Evolutionary conservation across 345 rosid species (phyloP), one percentile per base, ranked within the genome.

Genomic region (Conringia planisiliqua): DNA sequence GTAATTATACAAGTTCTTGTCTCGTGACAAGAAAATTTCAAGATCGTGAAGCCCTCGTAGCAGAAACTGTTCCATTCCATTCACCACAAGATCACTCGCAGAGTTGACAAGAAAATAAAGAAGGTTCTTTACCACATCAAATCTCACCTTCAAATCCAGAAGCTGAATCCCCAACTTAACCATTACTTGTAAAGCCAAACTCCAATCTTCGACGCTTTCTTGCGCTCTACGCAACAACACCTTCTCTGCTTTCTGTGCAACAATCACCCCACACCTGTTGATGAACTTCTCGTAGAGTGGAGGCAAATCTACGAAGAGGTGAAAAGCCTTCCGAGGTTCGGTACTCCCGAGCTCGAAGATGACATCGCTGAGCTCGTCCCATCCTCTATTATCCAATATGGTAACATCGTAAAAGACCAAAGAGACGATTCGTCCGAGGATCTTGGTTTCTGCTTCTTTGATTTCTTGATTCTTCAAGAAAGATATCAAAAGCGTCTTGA

Each of bases 311-410:
- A n/a, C 9, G 22, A 68, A 75, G 51, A 68, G 0, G 2, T 68
- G 8, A 8, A 73, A 63, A 30, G 70, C 77, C 46, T 18, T 30
- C 0, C 3, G 8, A 5, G 70, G 70, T 1, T 50, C 17, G 30
- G 0, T 12, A 6, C 3, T 5, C 0, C 22, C 26, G 2, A 75
- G 42, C 11, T 20, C 12, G 73, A 27, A 6, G 43, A 75, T 59
- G 32, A 55, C 60, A 3, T 67, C 79, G 11, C 73, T 33, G 8
- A 75, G 54, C 74, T 75, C 79, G 20, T 59, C 68, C 74, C 74
- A 75, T n/a, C 46, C 62, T 0, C 3, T 5, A 4, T 54, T 6
- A 43, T 52, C 54, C 3, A 12, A 33, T 1, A 0, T 7, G 39
- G 44, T 0, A 7, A 65, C 72, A 17, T 36, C 32, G 40, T 44